Evolutionary conservation across 2,329 filamentous ascomycete genomes (phyloP), one percentile per base, ranked within the genome.

Genomic region (Neurospora crassa): DNA sequence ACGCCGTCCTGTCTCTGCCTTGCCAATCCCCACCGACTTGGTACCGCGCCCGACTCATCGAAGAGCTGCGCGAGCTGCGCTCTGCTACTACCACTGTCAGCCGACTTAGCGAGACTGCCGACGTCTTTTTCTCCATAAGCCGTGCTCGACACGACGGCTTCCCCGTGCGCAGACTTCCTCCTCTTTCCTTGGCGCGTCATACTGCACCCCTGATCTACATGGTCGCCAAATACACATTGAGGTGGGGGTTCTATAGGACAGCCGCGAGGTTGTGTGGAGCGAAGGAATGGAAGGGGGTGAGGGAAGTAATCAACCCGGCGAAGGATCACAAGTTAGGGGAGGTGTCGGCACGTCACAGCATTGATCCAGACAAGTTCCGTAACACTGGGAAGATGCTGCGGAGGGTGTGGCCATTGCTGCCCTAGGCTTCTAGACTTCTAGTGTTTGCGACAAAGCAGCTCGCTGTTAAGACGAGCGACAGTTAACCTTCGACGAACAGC

Each of bases 271-370:
- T 82, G 1, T 82, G 80, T 70, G 68, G 76, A 7, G 74, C 72
- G 16, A 70, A 76, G 12, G 40, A 75, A 8, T 71, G 73, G 69
- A 67, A 71, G 5, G 67, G 70, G 2, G 78, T 84, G 2, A 75
- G 80, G 5, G 83, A 84, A 76, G 83, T 84, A 0, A 78, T 84
- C 20, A 85, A 85, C 75, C 83, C 82, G 1, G 76, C 72, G 41
- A 84, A 82, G 70, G 79, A 81, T 42, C 8, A 68, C 67, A 83
- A 81, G 71, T 68, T 80, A 0, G 67, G 71, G 0, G 76, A 76
- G 69, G 81, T 84, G 6, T 82, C 83, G 34, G 71, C 53, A 12
- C 80, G 82, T 40, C 79, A 84, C n/a, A n/a, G 8, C 53, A 63
- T 63, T 37, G 53, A 63, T 63, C 53, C 53, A 18, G 53, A 37